Conservation (phyloP, 2,329 filamentous ascomycete genomes). For the Eutypa lata region DNA sequence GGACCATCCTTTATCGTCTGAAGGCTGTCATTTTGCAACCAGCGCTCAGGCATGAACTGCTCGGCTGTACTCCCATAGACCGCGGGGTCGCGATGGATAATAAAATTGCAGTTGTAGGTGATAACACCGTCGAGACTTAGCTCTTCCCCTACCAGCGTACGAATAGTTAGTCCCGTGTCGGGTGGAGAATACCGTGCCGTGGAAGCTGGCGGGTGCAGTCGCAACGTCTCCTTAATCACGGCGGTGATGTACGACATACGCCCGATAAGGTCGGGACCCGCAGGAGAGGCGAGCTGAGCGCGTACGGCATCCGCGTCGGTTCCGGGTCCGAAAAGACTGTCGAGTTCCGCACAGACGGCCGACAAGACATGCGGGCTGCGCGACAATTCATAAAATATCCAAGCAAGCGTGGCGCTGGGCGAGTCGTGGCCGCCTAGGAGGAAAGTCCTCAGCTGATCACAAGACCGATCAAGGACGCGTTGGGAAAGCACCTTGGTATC, state of each 20-base stretch:
- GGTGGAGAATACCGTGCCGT: constrained; percentile 25
- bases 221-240: constrained; percentile 36
- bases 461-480: constrained; percentile 26
- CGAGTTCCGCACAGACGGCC: constrained; percentile 32
- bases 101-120: constrained; percentile 30
- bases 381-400: constrained; percentile 35
- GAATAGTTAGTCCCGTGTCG: constrained; percentile 26
- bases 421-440: constrained; percentile 41
- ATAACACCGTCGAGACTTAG: constrained; percentile 31
- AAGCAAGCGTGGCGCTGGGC: constrained; percentile 34
- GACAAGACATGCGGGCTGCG: constrained; percentile 25
- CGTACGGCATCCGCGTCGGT: constrained; percentile 23
- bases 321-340: constrained; percentile 31
- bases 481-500: constrained; percentile 24
- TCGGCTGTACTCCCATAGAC: constrained; percentile 33
- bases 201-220: constrained; percentile 32
- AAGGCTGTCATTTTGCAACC: constrained; percentile 25
- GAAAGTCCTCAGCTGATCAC: constrained; percentile 37
- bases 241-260: constrained; percentile 33
- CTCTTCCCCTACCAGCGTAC: constrained; percentile 22
- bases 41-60: constrained; percentile 38
- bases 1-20: no score
- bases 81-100: constrained; percentile 32
- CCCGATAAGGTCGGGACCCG: constrained; percentile 27
- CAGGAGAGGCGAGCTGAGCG: constrained; percentile 20